phyloP scores from a whole-genome alignment of 345 rosid genomes.

The Physaria fendleri region DNA sequence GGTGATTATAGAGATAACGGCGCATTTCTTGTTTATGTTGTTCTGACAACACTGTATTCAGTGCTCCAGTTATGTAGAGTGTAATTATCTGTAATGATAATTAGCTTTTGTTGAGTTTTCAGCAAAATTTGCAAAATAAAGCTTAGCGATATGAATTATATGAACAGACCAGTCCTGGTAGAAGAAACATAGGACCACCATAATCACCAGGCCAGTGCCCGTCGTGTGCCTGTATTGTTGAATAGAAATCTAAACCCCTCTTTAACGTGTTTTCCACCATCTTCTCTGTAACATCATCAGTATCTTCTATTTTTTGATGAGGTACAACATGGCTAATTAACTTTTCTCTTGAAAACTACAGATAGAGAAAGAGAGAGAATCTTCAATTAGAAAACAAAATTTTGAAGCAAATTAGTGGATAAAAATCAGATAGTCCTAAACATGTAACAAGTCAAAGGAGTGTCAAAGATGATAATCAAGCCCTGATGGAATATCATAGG shows the following conservation, averaged over 20 bases:
- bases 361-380: not conserved
- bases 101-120: not conserved
- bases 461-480: not conserved
- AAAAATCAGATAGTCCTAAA: not conserved
- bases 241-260: conserved; percentile 67
- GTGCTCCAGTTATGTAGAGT: conserved; percentile 74
- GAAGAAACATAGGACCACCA: conserved; percentile 97
- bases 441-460: not conserved
- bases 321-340: conserved; percentile 34
- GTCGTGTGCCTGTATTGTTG: conserved; percentile 75
- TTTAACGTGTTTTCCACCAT: conserved; percentile 48
- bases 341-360: conserved; percentile 69
- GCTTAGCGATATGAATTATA: not conserved
- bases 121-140: not conserved
- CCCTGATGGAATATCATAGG: not conserved
- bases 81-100: conserved; percentile 49
- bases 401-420: not conserved
- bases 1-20: conserved; percentile 88
- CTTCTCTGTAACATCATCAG: conserved; percentile 58
- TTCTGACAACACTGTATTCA: conserved; percentile 68
- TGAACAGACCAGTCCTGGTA: conserved; percentile 78
- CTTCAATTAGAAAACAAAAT: not conserved
- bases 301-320: conserved; percentile 45
- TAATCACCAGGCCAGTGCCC: conserved; percentile 99
- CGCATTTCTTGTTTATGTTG: conserved; percentile 72